These are phyloP conservation scores for Podaxis rugospora DNA, from an alignment of 768 basidiomycete genomes.

Conservation along the genomic window DNA sequence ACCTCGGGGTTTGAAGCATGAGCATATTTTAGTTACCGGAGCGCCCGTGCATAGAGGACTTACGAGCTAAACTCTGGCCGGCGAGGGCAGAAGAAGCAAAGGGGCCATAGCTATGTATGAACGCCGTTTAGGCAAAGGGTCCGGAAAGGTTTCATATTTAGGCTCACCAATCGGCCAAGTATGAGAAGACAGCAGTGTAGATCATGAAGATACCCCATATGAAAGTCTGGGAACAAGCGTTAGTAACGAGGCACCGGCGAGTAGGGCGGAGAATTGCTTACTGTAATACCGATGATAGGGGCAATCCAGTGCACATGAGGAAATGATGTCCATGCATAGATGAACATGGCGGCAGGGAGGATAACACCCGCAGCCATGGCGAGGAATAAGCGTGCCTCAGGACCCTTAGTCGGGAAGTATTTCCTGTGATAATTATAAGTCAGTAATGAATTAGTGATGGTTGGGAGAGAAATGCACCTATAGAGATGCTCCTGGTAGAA, in stretches of 20 bases:
- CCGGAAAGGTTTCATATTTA: background rate
- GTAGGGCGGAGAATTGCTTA: slow-evolving; percentile 14
- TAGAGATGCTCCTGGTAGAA: slow-evolving; percentile 34
- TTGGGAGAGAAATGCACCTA: background rate
- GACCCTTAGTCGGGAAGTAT: slow-evolving; percentile 21
- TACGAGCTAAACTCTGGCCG: slow-evolving; percentile 53
- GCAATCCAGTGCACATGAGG: slow-evolving; percentile 53
- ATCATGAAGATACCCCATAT: slow-evolving; percentile 44
- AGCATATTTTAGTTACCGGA: background rate
- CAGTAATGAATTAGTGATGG: background rate
- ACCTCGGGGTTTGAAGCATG: slow-evolving; percentile 22
- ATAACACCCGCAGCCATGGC: slow-evolving; percentile 43
- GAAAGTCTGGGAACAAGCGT: slow-evolving; percentile 32
- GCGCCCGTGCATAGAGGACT: slow-evolving; percentile 13
- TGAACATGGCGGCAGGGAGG: slow-evolving; percentile 55
- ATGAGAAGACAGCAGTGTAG: slow-evolving; percentile 52
- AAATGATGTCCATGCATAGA: slow-evolving; percentile 63
- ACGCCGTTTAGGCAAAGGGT: background rate
- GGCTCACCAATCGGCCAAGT: slow-evolving; percentile 54
- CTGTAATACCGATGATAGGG: slow-evolving; percentile 43
- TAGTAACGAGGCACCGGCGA: background rate
- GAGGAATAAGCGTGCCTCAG: slow-evolving; percentile 51
- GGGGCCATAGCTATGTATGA: slow-evolving; percentile 33
- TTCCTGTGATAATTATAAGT: slow-evolving; percentile 16
- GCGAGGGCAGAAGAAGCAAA: slow-evolving; percentile 64